Base-by-base conservation (phyloP, 2,329 filamentous ascomycete genomes). In the Nannizzia gypsea region DNA sequence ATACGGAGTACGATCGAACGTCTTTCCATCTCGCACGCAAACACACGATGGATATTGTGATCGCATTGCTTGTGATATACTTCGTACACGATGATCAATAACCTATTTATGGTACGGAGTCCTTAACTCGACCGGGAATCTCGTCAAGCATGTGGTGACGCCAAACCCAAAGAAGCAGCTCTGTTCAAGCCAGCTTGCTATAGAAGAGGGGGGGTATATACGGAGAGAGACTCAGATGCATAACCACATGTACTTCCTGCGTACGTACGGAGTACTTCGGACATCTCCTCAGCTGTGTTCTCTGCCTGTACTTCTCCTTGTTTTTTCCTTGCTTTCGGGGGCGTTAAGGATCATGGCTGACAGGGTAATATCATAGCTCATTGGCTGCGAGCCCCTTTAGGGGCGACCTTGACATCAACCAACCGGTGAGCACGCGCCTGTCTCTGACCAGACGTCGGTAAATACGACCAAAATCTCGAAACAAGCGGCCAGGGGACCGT, bases 331-430 rank as follows among this genome's bases (percentile, higher is more conserved):
- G 31, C 31, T 36, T 5, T 24, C 42, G n/a, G 17, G 42, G 13
- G 48, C 48, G 48, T 52, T 52, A 52, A 42, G 48, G 48, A 52
- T 28, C 48, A 52, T 52, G 48, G 24, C 48, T 52, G 48, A 52
- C 48, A 52, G 17, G 13, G 9, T n/a, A 31, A 52, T 52, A 28
- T 24, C 22, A 22, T 52, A 52, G 48, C 48, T 52, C 4, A 52
- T 52, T 52, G 48, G 48, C 48, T 46, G 42, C 6, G 13, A 17
- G 13, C 22, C 48, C 13, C 15, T 8, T 26, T 20, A 24, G 26
- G 48, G 48, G 48, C 26, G 9, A 52, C 48, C 28, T 52, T 31
- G 15, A 15, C 48, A 52, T 22, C 48, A 31, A 28, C 48, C 31
- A 36, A 11, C 42, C n/a, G 26, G 48, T 52, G 48, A 52, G 48